A percentile compares a stretch with the other conserved stretches of the same genome.
These are phyloP conservation scores for Hanseniaspora lindneri DNA, from an alignment of 805 yeast genomes.

Conservation along the genomic window DNA sequence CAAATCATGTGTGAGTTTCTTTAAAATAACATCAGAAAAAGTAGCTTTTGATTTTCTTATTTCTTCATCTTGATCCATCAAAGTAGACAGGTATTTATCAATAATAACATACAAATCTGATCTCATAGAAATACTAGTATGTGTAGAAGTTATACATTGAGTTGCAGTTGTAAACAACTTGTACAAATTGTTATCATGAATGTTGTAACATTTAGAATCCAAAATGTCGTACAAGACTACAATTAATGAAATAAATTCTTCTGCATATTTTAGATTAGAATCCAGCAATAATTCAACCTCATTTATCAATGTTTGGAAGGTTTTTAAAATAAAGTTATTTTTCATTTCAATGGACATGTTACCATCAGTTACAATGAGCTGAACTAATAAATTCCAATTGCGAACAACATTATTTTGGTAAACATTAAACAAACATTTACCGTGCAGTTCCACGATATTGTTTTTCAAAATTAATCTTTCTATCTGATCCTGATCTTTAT, in stretches of 20 bases:
- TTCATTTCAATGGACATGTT: conserved; percentile 36
- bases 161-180: conserved; percentile 64
- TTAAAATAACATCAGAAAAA: conserved; percentile 24
- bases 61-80: conserved; percentile 31
- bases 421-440: conserved; percentile 38
- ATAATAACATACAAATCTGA: conserved; percentile 69
- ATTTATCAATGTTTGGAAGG: conserved; percentile 65
- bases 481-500: conserved; percentile 18
- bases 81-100: conserved; percentile 49
- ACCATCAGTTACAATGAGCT: conserved; percentile 57
- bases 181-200: conserved; percentile 45
- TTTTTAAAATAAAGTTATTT: conserved; percentile 57
- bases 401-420: conserved; percentile 53
- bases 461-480: conserved; percentile 25
- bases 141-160: conserved; percentile 59
- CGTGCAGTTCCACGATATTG: conserved; percentile 36
- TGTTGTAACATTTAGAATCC: conserved; percentile 34
- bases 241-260: conserved; percentile 63
- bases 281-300: conserved; percentile 65
- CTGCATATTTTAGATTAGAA: conserved; percentile 52
- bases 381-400: conserved; percentile 74
- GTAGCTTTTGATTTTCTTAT: not conserved
- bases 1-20: conserved; percentile 42
- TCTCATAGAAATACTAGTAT: conserved; percentile 54
- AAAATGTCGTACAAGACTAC: conserved; percentile 58